Base-by-base conservation (phyloP, 352 stramenopile species). In the Globisporangium middletonii region DNA sequence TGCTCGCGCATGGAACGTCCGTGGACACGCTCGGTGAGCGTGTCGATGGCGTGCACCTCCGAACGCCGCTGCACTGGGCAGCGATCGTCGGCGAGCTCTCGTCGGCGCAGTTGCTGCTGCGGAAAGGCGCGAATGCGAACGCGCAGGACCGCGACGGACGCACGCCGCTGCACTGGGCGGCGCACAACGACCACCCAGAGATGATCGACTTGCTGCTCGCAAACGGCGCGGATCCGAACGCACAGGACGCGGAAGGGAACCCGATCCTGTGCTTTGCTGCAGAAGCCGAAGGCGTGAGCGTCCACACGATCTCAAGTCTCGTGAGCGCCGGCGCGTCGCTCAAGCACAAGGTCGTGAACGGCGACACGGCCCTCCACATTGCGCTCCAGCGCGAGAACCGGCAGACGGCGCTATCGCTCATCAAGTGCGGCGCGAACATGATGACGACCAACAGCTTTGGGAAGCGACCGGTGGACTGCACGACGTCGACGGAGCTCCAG, bases 151-250 rank as follows among this genome's bases (percentile, higher is more conserved):
- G 72, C 5, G 68, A 86, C 46, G 79, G 79, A 0, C 75, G 83
- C 1, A 89, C 83, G 16, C 80, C 80, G 0, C 67, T 93, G 46
- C 83, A 92, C 58, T 94, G 82, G 82, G 84, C 84, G 0, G 82
- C 84, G 2, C 68, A 76, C 33, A 86, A 89, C 61, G 83, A 89
- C 54, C 76, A 88, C 38, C 41, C 67, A 0, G 62, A 73, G 0
- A 72, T 88, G 11, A 77, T 92, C 1, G 57, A 60, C 9, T 46
- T 89, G 16, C 58, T 94, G 12, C 64, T 92, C 9, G 45, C 71
- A 15, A 61, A 72, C 33, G 66, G 71, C 4, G 77, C 74, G 0
- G 55, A 87, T 19, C 52, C 78, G n/a, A 73, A 74, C 13, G 62
- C 70, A 2, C 49, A 66, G 26, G 83, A 93, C 56, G 42, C 68